Conservation (phyloP, 2,329 filamentous ascomycete species). For the Lachnellula cervina region DNA sequence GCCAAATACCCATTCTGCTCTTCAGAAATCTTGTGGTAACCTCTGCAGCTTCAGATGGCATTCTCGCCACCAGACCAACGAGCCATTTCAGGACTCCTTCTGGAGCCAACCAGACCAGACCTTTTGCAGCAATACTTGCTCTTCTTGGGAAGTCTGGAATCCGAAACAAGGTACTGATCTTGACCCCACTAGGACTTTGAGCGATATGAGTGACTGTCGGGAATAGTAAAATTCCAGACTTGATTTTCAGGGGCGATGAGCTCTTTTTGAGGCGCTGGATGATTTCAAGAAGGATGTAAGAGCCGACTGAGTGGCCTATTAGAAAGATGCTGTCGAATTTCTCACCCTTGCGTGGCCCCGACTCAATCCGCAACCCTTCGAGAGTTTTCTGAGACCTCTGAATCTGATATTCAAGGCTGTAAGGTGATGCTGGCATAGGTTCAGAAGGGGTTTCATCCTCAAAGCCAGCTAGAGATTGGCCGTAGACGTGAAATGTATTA, state of each 20-base stretch:
- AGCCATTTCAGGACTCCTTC: conserved; percentile 38
- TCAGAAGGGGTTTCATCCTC: conserved; percentile 42
- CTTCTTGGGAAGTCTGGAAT: conserved; percentile 26
- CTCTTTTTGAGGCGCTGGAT: conserved; percentile 39
- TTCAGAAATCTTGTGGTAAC: conserved; percentile 51
- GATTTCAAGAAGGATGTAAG: conserved; percentile 66
- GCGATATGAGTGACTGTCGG: conserved; percentile 71
- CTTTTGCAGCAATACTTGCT: conserved; percentile 20
- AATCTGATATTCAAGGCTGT: conserved; percentile 51
- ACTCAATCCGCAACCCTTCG: conserved; percentile 19
- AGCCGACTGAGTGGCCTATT: conserved; percentile 69
- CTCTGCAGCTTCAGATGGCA: conserved; percentile 44
- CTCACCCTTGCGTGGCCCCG: conserved; percentile 29
- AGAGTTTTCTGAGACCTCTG: conserved; percentile 17
- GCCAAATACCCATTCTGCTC: conserved; percentile 53
- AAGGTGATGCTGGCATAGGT: conserved; percentile 36
- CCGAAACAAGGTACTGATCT: conserved; percentile 41
- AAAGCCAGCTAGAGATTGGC: conserved; percentile 53
- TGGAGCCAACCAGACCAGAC: conserved; percentile 41
- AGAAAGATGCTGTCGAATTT: conserved; percentile 57
- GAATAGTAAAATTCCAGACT: conserved; percentile 61
- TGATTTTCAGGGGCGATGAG: conserved; percentile 16
- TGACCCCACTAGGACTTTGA: conserved; percentile 53
- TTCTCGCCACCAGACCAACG: conserved; percentile 40
- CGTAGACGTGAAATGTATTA: conserved; percentile 44